Evolutionary conservation across 192 early-diverging fungal genomes (phyloP), one percentile per base, ranked within the genome.

Genomic region (Physocladia obscura): DNA sequence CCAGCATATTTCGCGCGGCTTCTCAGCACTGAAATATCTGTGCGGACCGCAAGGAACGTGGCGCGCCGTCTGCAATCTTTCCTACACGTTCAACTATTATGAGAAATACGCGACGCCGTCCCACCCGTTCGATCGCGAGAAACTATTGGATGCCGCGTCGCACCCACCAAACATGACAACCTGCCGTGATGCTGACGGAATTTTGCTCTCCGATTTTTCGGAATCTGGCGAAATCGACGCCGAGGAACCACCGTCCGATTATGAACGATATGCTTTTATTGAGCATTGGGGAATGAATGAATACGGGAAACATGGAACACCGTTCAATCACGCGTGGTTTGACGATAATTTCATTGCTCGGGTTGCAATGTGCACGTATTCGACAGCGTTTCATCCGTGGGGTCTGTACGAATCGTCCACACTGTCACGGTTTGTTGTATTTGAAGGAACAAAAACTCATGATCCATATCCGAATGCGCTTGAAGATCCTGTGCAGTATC

Each of bases 1-100:
- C 36, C 60, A 62, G 27, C 60, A 62, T 39, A 27, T 62, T 4
- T 44, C 36, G 19, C 60, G 60, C 35, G 60, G 60, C 4, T 62
- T 62, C 38, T 22, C 60, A 22, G 60, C 60, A n/a, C 60, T 62
- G 11, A 0, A 4, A 22, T 27, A 21, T 24, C 5, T 27, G 19
- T 4, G 44, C 0, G 60, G 60, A 15, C 60, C 60, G 19, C 60
- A 21, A 6, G 60, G 60, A 17, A 44, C 39, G 21, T 62, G 27
- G 30, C 34, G 60, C 4, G 4, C 60, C 4, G 40, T 40, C 4
- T 4, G 13, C 11, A 15, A 38, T n/a, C 34, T 62, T 4, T n/a
- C 38, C 11, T 62, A 62, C 60, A 35, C 37, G 27, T 62, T n/a
- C 60, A 62, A 62, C 60, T 62, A 62, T 36, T 62, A 62, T 35